Percentiles rank a stretch among this genome's conserved stretches.
Evolutionary conservation across 2,329 filamentous ascomycete genomes (phyloP).

Genomic region (Pyrenophora tritici-repentis): DNA sequence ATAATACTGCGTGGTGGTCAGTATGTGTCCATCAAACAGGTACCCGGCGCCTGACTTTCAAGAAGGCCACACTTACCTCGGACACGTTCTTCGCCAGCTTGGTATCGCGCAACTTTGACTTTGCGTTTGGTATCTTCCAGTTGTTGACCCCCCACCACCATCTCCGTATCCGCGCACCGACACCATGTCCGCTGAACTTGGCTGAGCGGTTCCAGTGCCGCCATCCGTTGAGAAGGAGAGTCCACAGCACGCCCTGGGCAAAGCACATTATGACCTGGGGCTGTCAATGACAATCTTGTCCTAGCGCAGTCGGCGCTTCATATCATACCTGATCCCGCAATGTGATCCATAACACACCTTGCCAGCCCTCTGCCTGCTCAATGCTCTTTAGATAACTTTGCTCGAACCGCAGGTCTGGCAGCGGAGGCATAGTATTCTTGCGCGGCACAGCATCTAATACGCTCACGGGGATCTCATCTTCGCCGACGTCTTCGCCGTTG

Average conservation of each 20-base stretch:
- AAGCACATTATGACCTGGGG: conserved; percentile 80
- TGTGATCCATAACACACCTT: conserved; percentile 82
- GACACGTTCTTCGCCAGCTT: conserved; percentile 42
- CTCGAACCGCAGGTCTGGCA: conserved; percentile 89
- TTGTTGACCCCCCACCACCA: conserved; percentile 98
- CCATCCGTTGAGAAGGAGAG: conserved; percentile 84
- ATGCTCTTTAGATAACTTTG: conserved; percentile 97
- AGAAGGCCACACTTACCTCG: conserved; percentile 44
- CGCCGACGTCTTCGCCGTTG: conserved; percentile 57
- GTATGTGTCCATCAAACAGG: conserved; percentile 3
- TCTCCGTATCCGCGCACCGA: conserved; percentile 76
- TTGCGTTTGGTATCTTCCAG: conserved; percentile 61
- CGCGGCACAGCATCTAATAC: conserved; percentile 63
- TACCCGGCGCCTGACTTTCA: conserved; percentile 32
- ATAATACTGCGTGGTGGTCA: conserved; percentile 34
- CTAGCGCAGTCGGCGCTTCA: conserved; percentile 3
- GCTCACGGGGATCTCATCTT: conserved; percentile 72
- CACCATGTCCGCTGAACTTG: conserved; percentile 73
- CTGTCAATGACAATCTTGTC: not conserved
- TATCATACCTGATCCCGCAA: conserved; percentile 78
- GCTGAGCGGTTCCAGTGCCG: conserved; percentile 83
- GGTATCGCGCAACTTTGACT: conserved; percentile 30
- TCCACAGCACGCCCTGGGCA: conserved; percentile 87
- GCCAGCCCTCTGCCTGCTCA: conserved; percentile 76
- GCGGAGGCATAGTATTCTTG: conserved; percentile 66